Evolutionary conservation across 2,329 filamentous ascomycete genomes (phyloP).

Genomic region (Aspergillus quadricinctus): DNA sequence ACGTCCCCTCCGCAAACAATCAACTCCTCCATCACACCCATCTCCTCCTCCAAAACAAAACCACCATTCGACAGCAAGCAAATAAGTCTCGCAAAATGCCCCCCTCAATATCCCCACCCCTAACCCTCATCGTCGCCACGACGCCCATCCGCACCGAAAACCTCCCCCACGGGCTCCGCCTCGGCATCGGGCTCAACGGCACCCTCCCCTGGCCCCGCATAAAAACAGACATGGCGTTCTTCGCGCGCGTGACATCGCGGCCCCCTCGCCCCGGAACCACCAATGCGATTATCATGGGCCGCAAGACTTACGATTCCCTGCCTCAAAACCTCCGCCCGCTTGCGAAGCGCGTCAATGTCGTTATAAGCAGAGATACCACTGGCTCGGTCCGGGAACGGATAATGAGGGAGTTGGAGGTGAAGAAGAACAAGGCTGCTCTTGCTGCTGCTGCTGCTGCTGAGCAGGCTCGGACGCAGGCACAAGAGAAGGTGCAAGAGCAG

Average conservation of each 20-base stretch:
- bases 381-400: conserved; percentile 30
- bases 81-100: conserved; percentile 15
- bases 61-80: conserved; percentile 1
- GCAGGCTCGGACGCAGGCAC: conserved; percentile 4
- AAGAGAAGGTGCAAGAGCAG: conserved; percentile 7
- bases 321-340: conserved; percentile 74
- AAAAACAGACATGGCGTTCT: conserved; percentile 90
- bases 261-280: conserved; percentile 22
- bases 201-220: conserved; percentile 84
- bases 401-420: conserved; percentile 30
- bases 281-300: conserved; percentile 92
- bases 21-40: background rate
- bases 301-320: conserved; percentile 94
- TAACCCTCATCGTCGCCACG: conserved; percentile 94
- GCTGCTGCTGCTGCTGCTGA: conserved; percentile 8
- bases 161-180: conserved; percentile 68
- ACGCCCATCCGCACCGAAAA: conserved; percentile 63
- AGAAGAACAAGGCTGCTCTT: conserved; percentile 18
- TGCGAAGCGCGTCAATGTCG: conserved; percentile 72
- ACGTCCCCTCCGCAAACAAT: background rate
- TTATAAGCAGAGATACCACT: conserved; percentile 58
- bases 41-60: no score
- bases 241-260: conserved; percentile 80
- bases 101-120: conserved; percentile 40
- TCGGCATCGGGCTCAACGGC: conserved; percentile 81